Evolutionary conservation across 345 rosid genomes (phyloP).

Genomic region (Salix dunnii): DNA sequence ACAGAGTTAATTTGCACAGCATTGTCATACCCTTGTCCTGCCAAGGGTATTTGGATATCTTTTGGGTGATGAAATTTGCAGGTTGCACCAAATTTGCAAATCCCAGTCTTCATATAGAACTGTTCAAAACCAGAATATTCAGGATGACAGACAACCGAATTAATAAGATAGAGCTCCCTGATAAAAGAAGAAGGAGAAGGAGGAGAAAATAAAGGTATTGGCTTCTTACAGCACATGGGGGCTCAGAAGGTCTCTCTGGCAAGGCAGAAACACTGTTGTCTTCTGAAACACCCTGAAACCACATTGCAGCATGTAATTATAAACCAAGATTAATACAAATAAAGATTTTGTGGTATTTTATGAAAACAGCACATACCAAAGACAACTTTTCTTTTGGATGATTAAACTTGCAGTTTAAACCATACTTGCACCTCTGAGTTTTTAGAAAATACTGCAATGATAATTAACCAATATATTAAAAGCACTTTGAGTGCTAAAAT

Average conservation of each 20-base stretch:
- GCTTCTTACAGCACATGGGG: conserved; percentile 73
- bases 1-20: conserved; percentile 35
- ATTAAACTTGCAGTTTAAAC: conserved; percentile 84
- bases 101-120: conserved; percentile 90
- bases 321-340: conserved; percentile 7
- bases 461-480: conserved; percentile 9
- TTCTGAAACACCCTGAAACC: conserved; percentile 53
- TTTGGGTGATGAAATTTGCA: conserved; percentile 97
- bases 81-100: conserved; percentile 80
- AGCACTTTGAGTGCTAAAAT: conserved; percentile 19
- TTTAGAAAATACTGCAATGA: conserved; percentile 73
- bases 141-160: conserved; percentile 23
- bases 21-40: conserved; percentile 43
- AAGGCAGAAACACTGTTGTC: conserved; percentile 38
- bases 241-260: conserved; percentile 87
- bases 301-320: conserved; percentile 16
- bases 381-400: conserved; percentile 60
- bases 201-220: neutral
- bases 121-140: conserved; percentile 35
- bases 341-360: neutral
- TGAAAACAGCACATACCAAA: conserved; percentile 40
- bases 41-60: conserved; percentile 50
- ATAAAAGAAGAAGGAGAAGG: too few relatives aligned
- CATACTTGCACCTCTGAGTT: conserved; percentile 94
- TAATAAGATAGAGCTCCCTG: neutral